Percentiles rank a stretch among this genome's conserved stretches.
Evolutionary conservation across 2,329 filamentous ascomycete species (phyloP).

Genomic region (Sarocladium kiliense): DNA sequence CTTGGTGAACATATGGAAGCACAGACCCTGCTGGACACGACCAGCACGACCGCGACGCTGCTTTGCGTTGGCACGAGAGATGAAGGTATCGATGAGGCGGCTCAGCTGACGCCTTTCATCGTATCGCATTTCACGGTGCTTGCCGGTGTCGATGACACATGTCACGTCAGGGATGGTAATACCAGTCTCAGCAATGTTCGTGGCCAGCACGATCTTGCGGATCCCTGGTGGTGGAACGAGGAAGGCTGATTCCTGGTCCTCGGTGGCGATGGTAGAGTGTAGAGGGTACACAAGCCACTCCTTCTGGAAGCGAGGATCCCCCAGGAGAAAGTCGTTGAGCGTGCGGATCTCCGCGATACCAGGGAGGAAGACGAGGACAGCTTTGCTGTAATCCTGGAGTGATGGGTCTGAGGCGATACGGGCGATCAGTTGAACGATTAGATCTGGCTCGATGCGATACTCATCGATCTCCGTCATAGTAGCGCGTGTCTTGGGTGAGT

Average conservation of each 20-base stretch:
- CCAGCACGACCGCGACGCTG: conserved; percentile 90
- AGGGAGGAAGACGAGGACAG: conserved; percentile 89
- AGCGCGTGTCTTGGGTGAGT: conserved; percentile 70
- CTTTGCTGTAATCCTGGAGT: conserved; percentile 72
- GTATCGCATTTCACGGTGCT: conserved; percentile 96
- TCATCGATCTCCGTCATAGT: conserved; percentile 78
- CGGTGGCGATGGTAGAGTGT: conserved; percentile 91
- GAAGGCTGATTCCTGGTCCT: conserved; percentile 94
- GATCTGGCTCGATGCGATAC: conserved; percentile 83
- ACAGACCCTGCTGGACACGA: conserved; percentile 89
- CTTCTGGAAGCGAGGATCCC: conserved; percentile 68
- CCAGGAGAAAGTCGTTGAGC: conserved; percentile 77
- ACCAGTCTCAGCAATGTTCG: conserved; percentile 97
- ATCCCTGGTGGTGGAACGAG: conserved; percentile 73
- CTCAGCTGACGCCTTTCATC: conserved; percentile 91
- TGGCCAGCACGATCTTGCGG: conserved; percentile 92
- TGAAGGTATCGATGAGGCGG: conserved; percentile 86
- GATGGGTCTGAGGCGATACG: conserved; percentile 66
- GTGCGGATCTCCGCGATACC: conserved; percentile 90
- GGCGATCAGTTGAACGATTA: conserved; percentile 74
- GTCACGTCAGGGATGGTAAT: conserved; percentile 98
- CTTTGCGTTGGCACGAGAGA: conserved; percentile 91
- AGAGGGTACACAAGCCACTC: conserved; percentile 85
- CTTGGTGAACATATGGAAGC: conserved; percentile 93
- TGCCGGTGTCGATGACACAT: conserved; percentile 92